Evolutionary conservation across 768 basidiomycete genomes (phyloP), one percentile per base, ranked within the genome.

Genomic region (Boletus sp.): DNA sequence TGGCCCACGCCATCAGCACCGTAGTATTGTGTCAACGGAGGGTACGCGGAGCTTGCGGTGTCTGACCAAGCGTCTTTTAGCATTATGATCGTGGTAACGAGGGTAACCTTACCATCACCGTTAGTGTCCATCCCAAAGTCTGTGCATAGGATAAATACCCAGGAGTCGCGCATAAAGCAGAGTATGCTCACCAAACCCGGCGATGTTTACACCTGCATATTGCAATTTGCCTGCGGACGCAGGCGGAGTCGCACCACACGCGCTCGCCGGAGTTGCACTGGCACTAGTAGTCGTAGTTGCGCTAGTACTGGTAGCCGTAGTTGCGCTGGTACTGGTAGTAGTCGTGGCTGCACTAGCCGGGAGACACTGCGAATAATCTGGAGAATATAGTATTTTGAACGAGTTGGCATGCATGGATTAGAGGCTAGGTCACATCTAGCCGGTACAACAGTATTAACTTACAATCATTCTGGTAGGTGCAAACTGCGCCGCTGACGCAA

Each of bases 1-100:
- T 84, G 83, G 8, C 79, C 79, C 1, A 40, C 14, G 1, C 60
- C 60, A 27, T 61, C 47, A 11, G 35, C 23, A 40, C 58, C 58
- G 5, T 52, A 2, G 39, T 57, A 57, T 7, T 53, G 33, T 3
- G 47, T 35, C 29, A 59, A 42, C 5, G 58, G 56, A 1, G 58
- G 58, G n/a, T 46, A 48, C 21, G 47, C 58, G 4, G 41, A 23
- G 23, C 55, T 59, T 15, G 58, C 58, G 14, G 43, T 29, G 19
- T 5, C 58, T 59, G 29, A 14, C 6, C 30, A 23, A 42, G 0
- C 11, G 7, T 8, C 14, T 33, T 42, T 50, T 7, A 58, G 39
- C 15, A 0, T 0, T 5, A 38, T 23, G 47, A 38, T n/a, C 7
- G 13, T 34, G 11, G 4, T 21, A 9, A 21, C 2, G 1, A 33